A percentile compares a stretch with the other conserved stretches of the same genome.
Evolutionary conservation across 2,329 filamentous ascomycete genomes (phyloP).

Genomic region (Sporothrix euskadiensis): DNA sequence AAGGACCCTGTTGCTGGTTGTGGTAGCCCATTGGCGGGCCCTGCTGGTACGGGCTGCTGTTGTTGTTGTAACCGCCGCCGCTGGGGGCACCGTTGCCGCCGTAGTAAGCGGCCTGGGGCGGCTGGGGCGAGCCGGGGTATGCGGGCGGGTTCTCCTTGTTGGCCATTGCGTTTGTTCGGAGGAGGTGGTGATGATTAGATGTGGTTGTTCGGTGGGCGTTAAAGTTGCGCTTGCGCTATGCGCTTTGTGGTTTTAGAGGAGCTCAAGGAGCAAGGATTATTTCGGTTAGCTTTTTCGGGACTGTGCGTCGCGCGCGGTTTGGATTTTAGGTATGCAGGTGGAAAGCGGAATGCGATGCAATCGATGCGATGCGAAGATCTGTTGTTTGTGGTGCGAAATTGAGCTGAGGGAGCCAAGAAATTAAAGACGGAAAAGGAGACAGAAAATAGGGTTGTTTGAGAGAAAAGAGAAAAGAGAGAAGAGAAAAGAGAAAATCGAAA

Average conservation of each 20-base stretch:
- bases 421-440: neutral
- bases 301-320: slow-evolving; percentile 7
- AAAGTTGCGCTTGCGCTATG: neutral
- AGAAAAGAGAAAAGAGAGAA: neutral
- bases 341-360: slow-evolving; percentile 1
- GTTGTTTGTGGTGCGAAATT: neutral
- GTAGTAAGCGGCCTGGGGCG: slow-evolving; percentile 34
- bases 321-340: neutral
- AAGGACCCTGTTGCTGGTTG: slow-evolving; percentile 42
- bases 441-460: neutral
- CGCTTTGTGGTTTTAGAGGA: neutral
- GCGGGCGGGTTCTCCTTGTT: slow-evolving; percentile 51
- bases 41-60: slow-evolving; percentile 41
- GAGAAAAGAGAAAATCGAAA: slow-evolving; percentile 1
- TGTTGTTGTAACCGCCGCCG: slow-evolving; percentile 33
- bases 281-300: neutral
- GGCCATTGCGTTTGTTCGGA: slow-evolving; percentile 41
- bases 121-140: slow-evolving; percentile 44
- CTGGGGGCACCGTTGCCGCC: slow-evolving; percentile 30
- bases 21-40: slow-evolving; percentile 49
- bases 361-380: neutral
- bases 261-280: neutral
- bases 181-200: neutral
- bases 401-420: neutral
- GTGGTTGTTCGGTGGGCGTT: neutral